Percentiles rank a stretch among this genome's conserved stretches.
Evolutionary conservation across 352 stramenopile genomes (phyloP).

Genomic region (Pythium volutum): DNA sequence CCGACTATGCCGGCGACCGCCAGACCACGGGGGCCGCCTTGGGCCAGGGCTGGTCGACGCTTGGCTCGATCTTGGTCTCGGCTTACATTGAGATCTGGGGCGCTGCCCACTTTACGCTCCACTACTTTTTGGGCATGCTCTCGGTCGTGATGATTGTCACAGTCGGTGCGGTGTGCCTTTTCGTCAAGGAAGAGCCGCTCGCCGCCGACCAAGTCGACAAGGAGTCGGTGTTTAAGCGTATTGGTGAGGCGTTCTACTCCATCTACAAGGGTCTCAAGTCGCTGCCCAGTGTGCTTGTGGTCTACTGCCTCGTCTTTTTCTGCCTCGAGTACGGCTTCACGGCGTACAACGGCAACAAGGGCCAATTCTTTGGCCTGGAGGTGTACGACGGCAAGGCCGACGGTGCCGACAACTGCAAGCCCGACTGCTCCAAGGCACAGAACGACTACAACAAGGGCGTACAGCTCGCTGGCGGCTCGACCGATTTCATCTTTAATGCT

Average conservation of each 20-base stretch:
- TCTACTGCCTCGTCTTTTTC: constrained; percentile 41
- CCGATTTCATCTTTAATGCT: constrained; percentile 30
- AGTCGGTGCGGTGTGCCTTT: constrained; percentile 18
- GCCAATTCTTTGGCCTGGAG: constrained; percentile 41
- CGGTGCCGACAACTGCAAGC: constrained; percentile 1
- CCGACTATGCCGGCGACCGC: constrained; percentile 50
- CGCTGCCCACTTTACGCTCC: constrained; percentile 39
- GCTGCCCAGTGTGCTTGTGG: constrained; percentile 29
- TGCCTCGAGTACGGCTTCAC: constrained; percentile 46
- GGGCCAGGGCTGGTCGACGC: constrained; percentile 44
- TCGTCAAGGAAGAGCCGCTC: constrained; percentile 39
- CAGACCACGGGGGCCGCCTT: constrained; percentile 51
- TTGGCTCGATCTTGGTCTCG: constrained; percentile 46
- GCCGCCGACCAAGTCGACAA: constrained; percentile 6
- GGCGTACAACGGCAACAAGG: constrained; percentile 53
- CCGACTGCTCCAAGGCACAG: constrained; percentile 32
- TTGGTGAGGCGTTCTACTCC: constrained; percentile 2
- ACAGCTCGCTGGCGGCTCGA: constrained; percentile 33
- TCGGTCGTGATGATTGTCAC: constrained; percentile 29
- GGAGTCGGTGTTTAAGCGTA: neutral
- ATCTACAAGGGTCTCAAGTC: constrained; percentile 31
- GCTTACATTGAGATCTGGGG: constrained; percentile 50
- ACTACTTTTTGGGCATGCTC: constrained; percentile 54
- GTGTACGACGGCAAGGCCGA: constrained; percentile 23
- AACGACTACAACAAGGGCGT: constrained; percentile 43